Base-by-base conservation (phyloP, 2,329 filamentous ascomycete species). In the Trichoderma afroharzianum region DNA sequence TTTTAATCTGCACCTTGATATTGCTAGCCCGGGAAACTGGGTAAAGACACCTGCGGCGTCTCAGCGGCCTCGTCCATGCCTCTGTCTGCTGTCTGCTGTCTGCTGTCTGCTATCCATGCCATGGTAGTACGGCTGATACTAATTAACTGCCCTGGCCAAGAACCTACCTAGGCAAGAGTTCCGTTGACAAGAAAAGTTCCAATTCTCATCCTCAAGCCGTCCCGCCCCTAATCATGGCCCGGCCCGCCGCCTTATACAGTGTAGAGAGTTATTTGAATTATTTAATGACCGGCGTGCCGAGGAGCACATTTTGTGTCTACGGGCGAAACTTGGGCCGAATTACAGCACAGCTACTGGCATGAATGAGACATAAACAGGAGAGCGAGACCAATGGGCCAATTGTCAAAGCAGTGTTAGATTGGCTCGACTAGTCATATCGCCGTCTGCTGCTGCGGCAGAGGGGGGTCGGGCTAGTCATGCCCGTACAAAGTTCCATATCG, bases 201-300 rank as follows among this genome's bases (percentile, higher is more conserved):
- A 18, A 39, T 32, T 24, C 21, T 63, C 24, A 21, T 47, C 33
- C 50, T 66, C 33, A 28, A 43, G 61, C 68, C 63, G 43, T 43
- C 24, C 68, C 68, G 68, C 68, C 59, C 68, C 68, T 43, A 55
- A 70, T 43, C 33, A 47, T 64, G 68, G 68, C 33, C 47, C 68
- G 68, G 68, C 59, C 68, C 68, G 68, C 68, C 33, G 53, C 50
- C 32, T 58, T 39, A 26, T 32, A 11, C 15, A 39, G 33, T 63
- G 36, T 18, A 63, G 59, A 63, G 33, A 43, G 32, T 36, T 11
- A 24, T n/a, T 21, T 43, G 8, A 26, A 26, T 59, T 30, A 6
- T 9, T 24, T 32, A 53, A 12, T 26, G 61, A 64, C 64, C 33
- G 50, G 47, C 47, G 36, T 57, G 39, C 24, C 57, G 14, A 59